Evolutionary conservation across 2,329 filamentous ascomycete species (phyloP), one percentile per base, ranked within the genome.

Genomic region (Trichophyton schoenleinii): DNA sequence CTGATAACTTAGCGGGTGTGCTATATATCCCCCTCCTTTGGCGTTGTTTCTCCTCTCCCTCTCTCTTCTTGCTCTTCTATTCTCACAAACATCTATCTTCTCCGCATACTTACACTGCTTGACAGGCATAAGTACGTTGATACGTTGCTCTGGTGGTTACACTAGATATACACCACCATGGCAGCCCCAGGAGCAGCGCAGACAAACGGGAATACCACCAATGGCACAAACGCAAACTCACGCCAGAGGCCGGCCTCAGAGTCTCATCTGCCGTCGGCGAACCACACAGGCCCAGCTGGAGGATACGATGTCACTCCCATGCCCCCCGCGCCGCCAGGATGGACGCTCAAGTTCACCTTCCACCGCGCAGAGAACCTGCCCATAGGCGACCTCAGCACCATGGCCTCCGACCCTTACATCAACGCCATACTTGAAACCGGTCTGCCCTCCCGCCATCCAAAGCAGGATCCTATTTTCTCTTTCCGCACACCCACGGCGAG

Each of bases 321-420:
- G 7, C 89, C 89, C 0, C 75, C 82, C 68, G 85, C 84, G 3
- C 85, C 87, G 7, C 84, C 86, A 6, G 91, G 91, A 28, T 96
- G 88, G 75, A 96, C 89, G 0, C 72, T 96, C 65, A 87, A 86
- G 70, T 87, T 97, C 75, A 91, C 85, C 58, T 89, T 97, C 71
- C 87, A 92, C 72, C 81, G 83, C 62, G 92, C 91, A 0, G 78
- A 79, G 64, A 91, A 95, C 70, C 82, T 97, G 2, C 90, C 92
- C 1, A 83, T 89, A 53, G 88, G 87, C 61, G 92, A 97, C 73
- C 78, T 95, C 67, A 82, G 83, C 68, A 84, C 85, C 9, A 80
- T 87, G 38, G 87, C 89, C 2, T 89, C 90, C 2, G 92, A 97
- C 71, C 91, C 92, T 0, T 97, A 86, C 70, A 78, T 96, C 44